A percentile compares a stretch with the other conserved stretches of the same genome.
Evolutionary conservation across 2,329 filamentous ascomycete species (phyloP).

Genomic region (Penicillium sp.): DNA sequence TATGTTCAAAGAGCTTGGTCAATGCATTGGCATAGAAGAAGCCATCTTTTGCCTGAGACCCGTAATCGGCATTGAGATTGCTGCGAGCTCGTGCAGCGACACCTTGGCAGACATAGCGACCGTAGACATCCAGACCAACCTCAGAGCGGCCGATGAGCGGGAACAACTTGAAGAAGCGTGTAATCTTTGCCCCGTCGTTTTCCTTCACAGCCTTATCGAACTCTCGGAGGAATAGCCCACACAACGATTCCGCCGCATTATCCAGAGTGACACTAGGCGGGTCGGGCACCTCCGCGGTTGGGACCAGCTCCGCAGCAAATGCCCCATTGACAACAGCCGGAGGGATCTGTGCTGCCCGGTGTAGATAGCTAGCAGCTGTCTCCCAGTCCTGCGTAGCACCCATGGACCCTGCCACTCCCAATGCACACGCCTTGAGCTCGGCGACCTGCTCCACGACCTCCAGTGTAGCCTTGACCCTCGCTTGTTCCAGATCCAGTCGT

Average conservation of each 20-base stretch:
- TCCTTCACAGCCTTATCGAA: constrained; percentile 90
- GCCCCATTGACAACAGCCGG: constrained; percentile 76
- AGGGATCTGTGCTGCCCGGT: constrained; percentile 79
- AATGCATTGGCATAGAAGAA: constrained; percentile 91
- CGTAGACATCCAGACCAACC: constrained; percentile 91
- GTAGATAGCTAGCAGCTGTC: constrained; percentile 86
- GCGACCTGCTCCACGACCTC: constrained; percentile 93
- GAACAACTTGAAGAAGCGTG: constrained; percentile 97
- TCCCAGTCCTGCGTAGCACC: constrained; percentile 98
- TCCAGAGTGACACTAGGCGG: constrained; percentile 84
- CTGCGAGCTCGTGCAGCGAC: constrained; percentile 81
- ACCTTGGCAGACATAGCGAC: constrained; percentile 91
- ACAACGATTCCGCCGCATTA: constrained; percentile 83
- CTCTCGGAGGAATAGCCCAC: constrained; percentile 85
- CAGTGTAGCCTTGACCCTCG: constrained; percentile 84
- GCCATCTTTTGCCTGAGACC: constrained; percentile 67
- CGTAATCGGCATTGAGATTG: constrained; percentile 71
- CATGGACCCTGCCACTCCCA: constrained; percentile 94
- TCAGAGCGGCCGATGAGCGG: constrained; percentile 88
- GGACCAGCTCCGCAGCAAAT: constrained; percentile 90
- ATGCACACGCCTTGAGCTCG: constrained; percentile 93
- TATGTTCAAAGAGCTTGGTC: constrained; percentile 93
- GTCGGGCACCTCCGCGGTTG: constrained; percentile 93
- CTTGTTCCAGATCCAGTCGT: constrained; percentile 86
- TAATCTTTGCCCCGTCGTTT: constrained; percentile 85